Percentiles rank a stretch among this genome's conserved stretches.
These are phyloP conservation scores for Chlamydomonas sp. DNA, from an alignment of 139 green algal species.

Conservation along the genomic window DNA sequence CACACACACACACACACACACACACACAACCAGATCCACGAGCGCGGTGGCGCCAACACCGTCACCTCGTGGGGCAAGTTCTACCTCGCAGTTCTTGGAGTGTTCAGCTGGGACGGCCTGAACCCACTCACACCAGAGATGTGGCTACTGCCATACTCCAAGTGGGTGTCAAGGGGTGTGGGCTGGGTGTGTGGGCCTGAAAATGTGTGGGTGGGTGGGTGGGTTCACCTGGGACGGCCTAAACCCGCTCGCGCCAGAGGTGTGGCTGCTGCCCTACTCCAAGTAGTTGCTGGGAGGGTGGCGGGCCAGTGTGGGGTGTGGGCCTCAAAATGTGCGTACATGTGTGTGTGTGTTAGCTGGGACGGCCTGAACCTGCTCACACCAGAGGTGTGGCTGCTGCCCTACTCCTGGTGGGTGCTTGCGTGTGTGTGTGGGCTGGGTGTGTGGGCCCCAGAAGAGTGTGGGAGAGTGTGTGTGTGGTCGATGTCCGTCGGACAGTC, in stretches of 20 bases:
- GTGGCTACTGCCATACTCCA: constrained; percentile 94
- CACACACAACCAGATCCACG: constrained; percentile 69
- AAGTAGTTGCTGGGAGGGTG: constrained; percentile 87
- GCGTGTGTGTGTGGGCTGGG: too few relatives aligned
- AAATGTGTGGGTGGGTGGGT: too few relatives aligned
- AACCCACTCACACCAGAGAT: constrained; percentile 94
- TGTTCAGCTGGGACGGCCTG: constrained; percentile 86
- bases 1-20: too few relatives aligned
- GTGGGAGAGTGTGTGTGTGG: too few relatives aligned
- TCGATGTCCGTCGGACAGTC: too few relatives aligned
- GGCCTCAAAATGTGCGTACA: too few relatives aligned
- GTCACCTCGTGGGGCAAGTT: constrained; percentile 98
- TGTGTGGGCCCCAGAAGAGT: too few relatives aligned
- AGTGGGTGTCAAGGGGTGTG: too few relatives aligned
- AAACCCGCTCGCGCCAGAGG: constrained; percentile 90
- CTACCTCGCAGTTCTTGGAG: constrained; percentile 91
- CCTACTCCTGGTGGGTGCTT: too few relatives aligned
- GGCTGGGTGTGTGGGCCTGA: too few relatives aligned
- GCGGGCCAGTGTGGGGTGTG: too few relatives aligned
- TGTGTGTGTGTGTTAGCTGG: too few relatives aligned
- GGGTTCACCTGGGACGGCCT: constrained; percentile 86
- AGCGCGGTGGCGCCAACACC: constrained; percentile 66
- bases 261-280: constrained; percentile 95
- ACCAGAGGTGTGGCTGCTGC: constrained; percentile 97
- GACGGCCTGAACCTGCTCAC: constrained; percentile 85